phyloP scores from a whole-genome alignment of 805 yeast genomes.

The Spathaspora arborariae region DNA sequence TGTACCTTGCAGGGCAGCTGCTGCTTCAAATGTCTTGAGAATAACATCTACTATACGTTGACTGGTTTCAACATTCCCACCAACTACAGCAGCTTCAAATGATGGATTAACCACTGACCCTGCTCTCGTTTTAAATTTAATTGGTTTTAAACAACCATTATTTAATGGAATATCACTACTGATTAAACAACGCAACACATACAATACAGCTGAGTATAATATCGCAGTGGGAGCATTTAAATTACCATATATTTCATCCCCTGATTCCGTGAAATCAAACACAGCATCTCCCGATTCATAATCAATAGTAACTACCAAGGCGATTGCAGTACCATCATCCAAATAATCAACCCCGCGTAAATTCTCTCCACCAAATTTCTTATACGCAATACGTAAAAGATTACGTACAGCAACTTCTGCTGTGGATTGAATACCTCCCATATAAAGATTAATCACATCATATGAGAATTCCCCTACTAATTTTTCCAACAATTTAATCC shows the following conservation, averaged over 20 bases:
- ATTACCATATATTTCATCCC: constrained; percentile 85
- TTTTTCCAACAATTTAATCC: constrained; percentile 59
- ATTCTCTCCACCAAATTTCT: constrained; percentile 36
- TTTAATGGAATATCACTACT: constrained; percentile 87
- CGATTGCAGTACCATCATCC: constrained; percentile 79
- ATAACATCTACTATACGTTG: constrained; percentile 91
- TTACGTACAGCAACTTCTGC: constrained; percentile 33
- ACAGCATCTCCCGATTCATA: constrained; percentile 54
- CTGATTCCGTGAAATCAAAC: constrained; percentile 84
- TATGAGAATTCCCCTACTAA: constrained; percentile 63
- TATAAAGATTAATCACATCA: constrained; percentile 30
- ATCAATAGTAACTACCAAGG: constrained; percentile 47
- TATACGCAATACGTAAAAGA: constrained; percentile 26
- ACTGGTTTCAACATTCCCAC: constrained; percentile 90
- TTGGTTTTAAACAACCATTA: constrained; percentile 86
- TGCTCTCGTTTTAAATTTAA: constrained; percentile 47
- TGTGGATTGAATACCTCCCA: constrained; percentile 33
- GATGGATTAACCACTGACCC: constrained; percentile 60
- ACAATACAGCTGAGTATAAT: constrained; percentile 82
- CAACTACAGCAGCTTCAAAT: constrained; percentile 84
- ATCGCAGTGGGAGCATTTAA: constrained; percentile 92
- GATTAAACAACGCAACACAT: constrained; percentile 81
- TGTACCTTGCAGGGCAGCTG: constrained; percentile 96
- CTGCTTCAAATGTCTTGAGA: constrained; percentile 78
- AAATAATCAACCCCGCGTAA: constrained; percentile 59